phyloP scores from a whole-genome alignment of 1,284 basidiomycete species.

The Cryptococcus wingfieldii region DNA sequence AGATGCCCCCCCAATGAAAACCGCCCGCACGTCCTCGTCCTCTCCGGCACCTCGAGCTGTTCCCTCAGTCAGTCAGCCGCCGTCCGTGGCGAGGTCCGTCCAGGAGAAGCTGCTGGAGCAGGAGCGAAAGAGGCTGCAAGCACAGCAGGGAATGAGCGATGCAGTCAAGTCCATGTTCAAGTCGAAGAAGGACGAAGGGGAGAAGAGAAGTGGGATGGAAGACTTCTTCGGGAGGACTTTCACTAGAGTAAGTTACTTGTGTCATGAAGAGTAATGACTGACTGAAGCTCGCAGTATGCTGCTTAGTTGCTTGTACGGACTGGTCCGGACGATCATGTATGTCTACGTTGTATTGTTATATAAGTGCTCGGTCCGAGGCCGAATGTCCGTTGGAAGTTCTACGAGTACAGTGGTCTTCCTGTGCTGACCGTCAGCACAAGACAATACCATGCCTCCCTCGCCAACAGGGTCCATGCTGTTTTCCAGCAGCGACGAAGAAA shows the following conservation, averaged over 20 bases:
- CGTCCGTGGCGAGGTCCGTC: slow-evolving; percentile 26
- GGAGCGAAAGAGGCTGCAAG: slow-evolving; percentile 43
- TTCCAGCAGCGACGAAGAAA: too few relatives aligned
- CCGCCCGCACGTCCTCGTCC: neutral
- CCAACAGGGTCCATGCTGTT: too few relatives aligned
- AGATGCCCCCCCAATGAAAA: neutral
- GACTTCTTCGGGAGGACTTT: slow-evolving; percentile 50
- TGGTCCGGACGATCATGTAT: neutral
- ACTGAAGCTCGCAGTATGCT: slow-evolving; percentile 15
- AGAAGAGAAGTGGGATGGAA: slow-evolving; percentile 30
- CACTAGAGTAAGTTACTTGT: slow-evolving; percentile 42
- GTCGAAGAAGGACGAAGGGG: slow-evolving; percentile 27
- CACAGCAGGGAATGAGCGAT: slow-evolving; percentile 47
- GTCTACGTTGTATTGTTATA: neutral
- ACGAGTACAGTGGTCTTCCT: too few relatives aligned
- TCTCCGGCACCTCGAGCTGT: slow-evolving; percentile 3
- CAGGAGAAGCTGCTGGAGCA: slow-evolving; percentile 45
- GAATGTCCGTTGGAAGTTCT: too few relatives aligned
- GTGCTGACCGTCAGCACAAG: too few relatives aligned
- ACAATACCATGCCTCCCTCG: too few relatives aligned
- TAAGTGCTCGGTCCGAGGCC: too few relatives aligned
- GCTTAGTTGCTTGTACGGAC: too few relatives aligned
- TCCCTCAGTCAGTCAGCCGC: neutral
- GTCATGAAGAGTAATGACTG: neutral
- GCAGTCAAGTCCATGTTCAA: slow-evolving; percentile 49